Evolutionary conservation across 148 eudicot genomes (phyloP), one percentile per base, ranked within the genome.

Genomic region (Drosera capensis): DNA sequence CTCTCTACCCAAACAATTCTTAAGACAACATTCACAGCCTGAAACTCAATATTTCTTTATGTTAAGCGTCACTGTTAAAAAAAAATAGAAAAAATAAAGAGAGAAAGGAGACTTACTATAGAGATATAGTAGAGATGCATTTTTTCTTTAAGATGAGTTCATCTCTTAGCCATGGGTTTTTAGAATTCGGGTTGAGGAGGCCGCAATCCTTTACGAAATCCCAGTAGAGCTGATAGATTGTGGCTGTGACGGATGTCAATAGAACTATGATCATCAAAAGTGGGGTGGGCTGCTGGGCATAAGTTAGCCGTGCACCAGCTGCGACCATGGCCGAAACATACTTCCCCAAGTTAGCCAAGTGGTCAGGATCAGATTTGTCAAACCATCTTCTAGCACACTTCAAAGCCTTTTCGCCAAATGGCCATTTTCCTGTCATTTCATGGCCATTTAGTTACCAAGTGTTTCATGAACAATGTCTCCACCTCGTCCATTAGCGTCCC

Each of bases 171-270:
- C 99, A 92, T 13, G 90, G 94, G 55, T 92, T 81, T 68, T 68
- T 74, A 66, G 99, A 92, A 57, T 74, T 21, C 44, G 57, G 57
- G 41, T 85, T 95, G n/a, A 92, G 80, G 52, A 92, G 68, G 15
- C 99, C 99, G 95, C 99, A 92, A 46, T 92, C 99, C 58, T 74
- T 85, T 13, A 92, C 99, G 67, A 78, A 92, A 54, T 92, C 99
- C 99, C 99, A 92, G 48, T 92, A 92, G 49, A 92, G 66, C 49
- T 92, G 99, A 53, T 92, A 92, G 43, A 85, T 60, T 14, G 99
- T 92, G 35, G 99, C 88, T 49, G 55, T 68, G 58, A 82, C 85
- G 14, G 99, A 92, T 65, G 72, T 52, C 39, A 62, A 64, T 48
- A 85, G 90, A 12, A 81, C 70, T 12, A 85, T 51, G 52, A 74